Evolutionary conservation across 2,329 filamentous ascomycete genomes (phyloP), one percentile per base, ranked within the genome.

Genomic region (Trichoderma polysporum): DNA sequence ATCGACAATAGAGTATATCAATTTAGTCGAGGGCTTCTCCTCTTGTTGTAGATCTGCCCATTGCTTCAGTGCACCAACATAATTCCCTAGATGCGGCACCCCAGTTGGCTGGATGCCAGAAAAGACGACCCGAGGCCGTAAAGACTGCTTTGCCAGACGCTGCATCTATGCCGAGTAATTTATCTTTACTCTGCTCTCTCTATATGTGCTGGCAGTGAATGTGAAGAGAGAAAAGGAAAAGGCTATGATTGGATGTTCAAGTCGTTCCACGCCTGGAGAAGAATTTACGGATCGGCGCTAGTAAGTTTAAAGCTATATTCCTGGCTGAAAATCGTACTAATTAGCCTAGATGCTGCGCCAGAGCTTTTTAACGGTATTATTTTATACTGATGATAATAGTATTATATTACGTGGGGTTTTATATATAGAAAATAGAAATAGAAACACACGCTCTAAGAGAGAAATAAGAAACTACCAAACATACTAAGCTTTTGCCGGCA

Each of bases 41-140:
- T 93, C 82, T 71, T 70, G 67, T 62, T 99, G 94, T 8, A 97
- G 83, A 68, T 85, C 84, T 54, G 91, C 90, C 95, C 95, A 99
- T 83, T 93, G 88, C 59, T 88, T 87, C 65, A 99, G 81, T 17
- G 95, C 95, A 29, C 95, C 95, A 12, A 97, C 85, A 78, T 97
- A 99, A 80, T 99, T 99, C 65, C 95, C 95, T 33, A 99, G 81
- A 77, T 99, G 95, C 15, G 95, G 95, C 27, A 96, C 85, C 39
- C 94, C 95, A 0, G 95, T 99, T 19, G 95, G 95, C 78, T 99
- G 95, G 73, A 99, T 99, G 62, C 94, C 95, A 3, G 95, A 98
- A 82, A 99, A 97, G 74, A 98, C 87, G 68, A 90, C 83, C 65
- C 83, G 33, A 68, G 70, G 67, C 50, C 57, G 57, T 52, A 68